Conservation (phyloP, 768 basidiomycete genomes). For the Lactarius vividus region DNA sequence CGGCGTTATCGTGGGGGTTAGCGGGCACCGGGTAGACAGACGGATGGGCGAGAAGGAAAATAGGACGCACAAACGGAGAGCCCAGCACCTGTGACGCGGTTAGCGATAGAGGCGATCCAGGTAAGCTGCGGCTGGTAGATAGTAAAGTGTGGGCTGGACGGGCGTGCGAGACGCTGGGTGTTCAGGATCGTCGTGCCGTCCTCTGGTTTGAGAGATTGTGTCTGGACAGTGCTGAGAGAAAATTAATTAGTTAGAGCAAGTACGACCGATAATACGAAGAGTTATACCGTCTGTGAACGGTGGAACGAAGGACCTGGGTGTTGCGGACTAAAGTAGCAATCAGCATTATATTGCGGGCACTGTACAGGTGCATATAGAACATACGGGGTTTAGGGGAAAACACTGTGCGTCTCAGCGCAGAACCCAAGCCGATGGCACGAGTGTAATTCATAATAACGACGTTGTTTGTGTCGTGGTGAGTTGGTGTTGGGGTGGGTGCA, state of each 20-base stretch:
- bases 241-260: neutral
- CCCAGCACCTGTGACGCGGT: conserved; percentile 81
- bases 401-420: conserved; percentile 51
- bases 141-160: conserved; percentile 90
- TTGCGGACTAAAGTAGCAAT: conserved; percentile 26
- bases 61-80: conserved; percentile 68
- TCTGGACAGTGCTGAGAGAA: conserved; percentile 52
- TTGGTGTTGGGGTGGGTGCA: neutral
- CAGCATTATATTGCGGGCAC: neutral
- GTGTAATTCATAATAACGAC: conserved; percentile 37
- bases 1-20: neutral
- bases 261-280: neutral
- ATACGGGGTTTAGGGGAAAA: conserved; percentile 38
- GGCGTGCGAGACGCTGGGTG: conserved; percentile 83
- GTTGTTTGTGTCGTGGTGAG: neutral
- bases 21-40: neutral
- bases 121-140: conserved; percentile 97
- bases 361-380: conserved; percentile 20
- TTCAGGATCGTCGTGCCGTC: conserved; percentile 69
- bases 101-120: conserved; percentile 80
- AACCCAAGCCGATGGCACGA: conserved; percentile 57
- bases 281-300: conserved; percentile 28
- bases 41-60: neutral
- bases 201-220: conserved; percentile 60
- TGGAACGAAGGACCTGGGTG: conserved; percentile 15